These are phyloP conservation scores for Trametes pubescens DNA, from an alignment of 1,284 basidiomycete species.

Conservation along the genomic window DNA sequence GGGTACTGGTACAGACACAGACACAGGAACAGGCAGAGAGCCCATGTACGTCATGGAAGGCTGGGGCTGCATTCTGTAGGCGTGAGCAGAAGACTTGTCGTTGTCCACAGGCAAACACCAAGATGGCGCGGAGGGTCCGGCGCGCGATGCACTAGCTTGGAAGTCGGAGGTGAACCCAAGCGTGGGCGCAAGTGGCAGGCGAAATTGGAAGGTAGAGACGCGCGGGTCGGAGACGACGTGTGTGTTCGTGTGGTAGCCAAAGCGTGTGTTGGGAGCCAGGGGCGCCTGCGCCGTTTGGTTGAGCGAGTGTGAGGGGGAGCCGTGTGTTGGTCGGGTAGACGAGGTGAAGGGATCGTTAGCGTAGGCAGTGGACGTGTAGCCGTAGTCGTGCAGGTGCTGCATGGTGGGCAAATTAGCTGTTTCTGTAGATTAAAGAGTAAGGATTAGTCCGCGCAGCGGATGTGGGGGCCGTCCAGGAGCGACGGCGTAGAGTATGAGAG, in stretches of 20 bases:
- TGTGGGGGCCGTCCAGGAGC: constrained; percentile 19
- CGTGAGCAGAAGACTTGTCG: background rate
- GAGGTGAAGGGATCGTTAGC: constrained; percentile 19
- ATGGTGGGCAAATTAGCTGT: constrained; percentile 28
- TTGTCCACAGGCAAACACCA: background rate
- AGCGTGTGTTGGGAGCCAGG: constrained; percentile 15
- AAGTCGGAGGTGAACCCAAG: constrained; percentile 37
- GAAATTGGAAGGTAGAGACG: constrained; percentile 26
- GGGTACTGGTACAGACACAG: constrained; percentile 9
- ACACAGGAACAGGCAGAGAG: background rate
- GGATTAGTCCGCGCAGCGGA: constrained; percentile 27
- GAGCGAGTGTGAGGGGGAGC: constrained; percentile 30
- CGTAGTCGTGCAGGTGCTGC: constrained; percentile 38
- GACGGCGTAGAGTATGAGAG: constrained; percentile 27
- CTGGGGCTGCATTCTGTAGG: background rate
- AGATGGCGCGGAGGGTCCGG: background rate
- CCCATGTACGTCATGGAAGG: background rate
- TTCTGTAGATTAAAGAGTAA: constrained; percentile 29
- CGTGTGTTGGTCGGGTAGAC: constrained; percentile 13
- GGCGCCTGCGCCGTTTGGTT: constrained; percentile 34
- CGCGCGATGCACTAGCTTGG: constrained; percentile 46
- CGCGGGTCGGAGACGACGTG: background rate
- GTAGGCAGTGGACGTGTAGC: constrained; percentile 31
- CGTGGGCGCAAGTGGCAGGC: constrained; percentile 24
- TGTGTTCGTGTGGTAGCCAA: constrained; percentile 15